These are phyloP conservation scores for Wickerhamomyces strasburgensis DNA, from an alignment of 805 yeast genomes.

Conservation along the genomic window DNA sequence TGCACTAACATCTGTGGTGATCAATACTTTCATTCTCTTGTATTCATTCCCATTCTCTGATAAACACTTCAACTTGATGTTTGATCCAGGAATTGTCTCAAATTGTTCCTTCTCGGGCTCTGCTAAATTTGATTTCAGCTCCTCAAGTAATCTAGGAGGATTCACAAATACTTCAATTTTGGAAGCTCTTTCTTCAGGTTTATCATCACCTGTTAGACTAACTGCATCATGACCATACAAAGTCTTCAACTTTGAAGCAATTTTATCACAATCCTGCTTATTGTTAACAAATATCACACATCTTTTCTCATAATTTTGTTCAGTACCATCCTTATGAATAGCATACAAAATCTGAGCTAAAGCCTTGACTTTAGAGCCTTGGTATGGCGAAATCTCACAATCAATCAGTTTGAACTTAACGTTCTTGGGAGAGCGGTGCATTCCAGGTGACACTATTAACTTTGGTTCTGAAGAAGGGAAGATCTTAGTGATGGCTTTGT, in stretches of 20 bases:
- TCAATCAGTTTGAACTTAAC: constrained; percentile 73
- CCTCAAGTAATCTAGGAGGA: constrained; percentile 46
- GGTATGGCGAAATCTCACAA: constrained; percentile 72
- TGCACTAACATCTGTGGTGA: constrained; percentile 85
- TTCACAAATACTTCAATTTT: constrained; percentile 59
- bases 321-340: constrained; percentile 78
- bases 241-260: constrained; percentile 48
- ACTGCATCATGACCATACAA: constrained; percentile 54
- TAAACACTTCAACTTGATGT: constrained; percentile 24
- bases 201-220: constrained; percentile 64
- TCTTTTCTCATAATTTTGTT: constrained; percentile 68
- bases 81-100: constrained; percentile 30
- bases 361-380: constrained; percentile 78
- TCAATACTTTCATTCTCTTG: constrained; percentile 55
- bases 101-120: constrained; percentile 9
- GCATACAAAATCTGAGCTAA: constrained; percentile 86
- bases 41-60: background rate
- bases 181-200: constrained; percentile 51
- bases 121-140: constrained; percentile 6
- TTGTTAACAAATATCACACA: constrained; percentile 82
- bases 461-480: constrained; percentile 67
- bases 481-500: constrained; percentile 48
- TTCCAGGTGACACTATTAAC: constrained; percentile 58
- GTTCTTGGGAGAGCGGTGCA: constrained; percentile 79
- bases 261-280: constrained; percentile 53